phyloP scores from a whole-genome alignment of 345 rosid genomes.

The Jatropha curcas region DNA sequence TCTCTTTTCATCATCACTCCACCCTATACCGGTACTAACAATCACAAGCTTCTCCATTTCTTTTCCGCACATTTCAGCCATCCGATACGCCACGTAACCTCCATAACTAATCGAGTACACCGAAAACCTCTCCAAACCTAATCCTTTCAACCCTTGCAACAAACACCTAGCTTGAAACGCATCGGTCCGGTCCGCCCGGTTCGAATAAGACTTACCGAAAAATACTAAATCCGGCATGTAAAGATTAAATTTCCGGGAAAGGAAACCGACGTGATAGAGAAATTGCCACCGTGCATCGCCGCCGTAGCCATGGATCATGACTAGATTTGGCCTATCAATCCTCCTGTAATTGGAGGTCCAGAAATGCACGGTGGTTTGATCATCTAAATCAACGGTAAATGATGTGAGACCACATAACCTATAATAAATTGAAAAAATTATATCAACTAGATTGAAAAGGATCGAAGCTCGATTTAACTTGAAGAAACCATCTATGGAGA shows the following conservation, averaged over 20 bases:
- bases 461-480: constrained; percentile 19
- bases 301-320: constrained; percentile 74
- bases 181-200: constrained; percentile 40
- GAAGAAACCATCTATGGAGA: not conserved
- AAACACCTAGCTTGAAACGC: constrained; percentile 61
- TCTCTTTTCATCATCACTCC: constrained; percentile 43
- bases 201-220: constrained; percentile 57
- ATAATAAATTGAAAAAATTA: constrained; percentile 46
- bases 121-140: constrained; percentile 50
- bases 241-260: constrained; percentile 53
- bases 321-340: constrained; percentile 40
- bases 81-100: constrained; percentile 68
- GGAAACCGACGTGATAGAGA: constrained; percentile 46
- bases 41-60: constrained; percentile 64
- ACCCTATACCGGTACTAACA: constrained; percentile 59
- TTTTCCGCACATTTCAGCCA: constrained; percentile 55
- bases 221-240: constrained; percentile 71
- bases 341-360: constrained; percentile 57
- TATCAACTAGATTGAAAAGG: constrained; percentile 39
- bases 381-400: constrained; percentile 54
- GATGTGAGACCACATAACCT: constrained; percentile 53
- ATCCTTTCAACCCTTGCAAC: constrained; percentile 45
- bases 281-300: constrained; percentile 74
- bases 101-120: constrained; percentile 75
- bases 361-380: constrained; percentile 59